These are phyloP conservation scores for Sordaria brevicollis DNA, from an alignment of 495 filamentous ascomycete species.

Conservation along the genomic window DNA sequence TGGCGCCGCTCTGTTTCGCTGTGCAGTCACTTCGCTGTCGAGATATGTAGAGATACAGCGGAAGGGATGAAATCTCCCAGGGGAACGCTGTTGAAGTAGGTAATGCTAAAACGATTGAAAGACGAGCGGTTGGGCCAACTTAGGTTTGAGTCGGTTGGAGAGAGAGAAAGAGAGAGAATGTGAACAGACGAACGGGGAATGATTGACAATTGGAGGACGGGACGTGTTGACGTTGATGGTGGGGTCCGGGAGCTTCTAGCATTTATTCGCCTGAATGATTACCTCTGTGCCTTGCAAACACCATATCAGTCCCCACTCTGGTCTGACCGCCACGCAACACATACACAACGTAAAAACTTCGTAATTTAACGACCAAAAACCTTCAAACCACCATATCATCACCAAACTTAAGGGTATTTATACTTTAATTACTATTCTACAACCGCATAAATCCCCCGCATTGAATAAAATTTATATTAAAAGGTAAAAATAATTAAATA, in stretches of 20 bases:
- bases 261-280: background rate
- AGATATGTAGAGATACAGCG: background rate
- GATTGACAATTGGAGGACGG: background rate
- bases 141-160: background rate
- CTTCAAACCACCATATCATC: no score
- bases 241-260: conserved; percentile 7
- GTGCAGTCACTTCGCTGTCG: background rate
- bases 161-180: no score
- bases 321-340: no score
- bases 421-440: no score
- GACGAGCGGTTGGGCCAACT: background rate
- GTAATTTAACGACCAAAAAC: no score
- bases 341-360: no score
- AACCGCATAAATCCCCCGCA: no score
- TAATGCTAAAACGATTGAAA: background rate
- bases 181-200: background rate
- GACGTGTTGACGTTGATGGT: conserved; percentile 10
- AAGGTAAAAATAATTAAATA: no score
- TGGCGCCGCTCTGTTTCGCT: background rate
- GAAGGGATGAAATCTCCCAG: background rate
- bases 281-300: background rate
- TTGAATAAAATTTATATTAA: no score
- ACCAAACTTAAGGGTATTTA: no score
- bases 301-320: no score
- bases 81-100: no score